Percentiles rank a stretch among this genome's conserved stretches.
Conservation (phyloP, 1,284 basidiomycete species). For the Caloboletus inedulis region DNA sequence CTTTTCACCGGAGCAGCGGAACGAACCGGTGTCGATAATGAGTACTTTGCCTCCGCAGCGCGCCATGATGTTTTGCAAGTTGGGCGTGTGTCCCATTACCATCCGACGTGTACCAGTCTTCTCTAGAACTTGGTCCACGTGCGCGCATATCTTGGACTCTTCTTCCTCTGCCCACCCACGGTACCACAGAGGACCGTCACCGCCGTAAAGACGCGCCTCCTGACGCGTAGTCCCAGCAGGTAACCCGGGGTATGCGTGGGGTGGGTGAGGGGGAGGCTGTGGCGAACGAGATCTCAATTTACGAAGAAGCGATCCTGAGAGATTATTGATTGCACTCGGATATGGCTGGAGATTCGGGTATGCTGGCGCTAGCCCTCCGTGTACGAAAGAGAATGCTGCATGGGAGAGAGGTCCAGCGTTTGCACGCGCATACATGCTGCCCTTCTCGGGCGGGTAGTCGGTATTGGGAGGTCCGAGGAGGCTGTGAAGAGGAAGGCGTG, state of each 20-base stretch:
- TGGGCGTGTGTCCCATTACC: slow-evolving; percentile 94
- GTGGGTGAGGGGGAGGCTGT: slow-evolving; percentile 77
- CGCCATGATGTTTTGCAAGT: slow-evolving; percentile 79
- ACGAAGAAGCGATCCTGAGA: slow-evolving; percentile 63
- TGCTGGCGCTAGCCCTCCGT: slow-evolving; percentile 78
- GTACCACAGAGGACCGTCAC: slow-evolving; percentile 87
- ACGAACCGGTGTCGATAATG: slow-evolving; percentile 80
- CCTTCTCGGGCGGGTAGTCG: slow-evolving; percentile 54
- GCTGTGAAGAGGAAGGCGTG: slow-evolving; percentile 75
- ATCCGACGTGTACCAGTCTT: slow-evolving; percentile 79
- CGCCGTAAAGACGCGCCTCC: slow-evolving; percentile 69
- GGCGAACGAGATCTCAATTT: slow-evolving; percentile 56
- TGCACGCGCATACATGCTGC: slow-evolving; percentile 34
- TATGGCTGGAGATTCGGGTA: slow-evolving; percentile 74
- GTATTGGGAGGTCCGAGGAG: slow-evolving; percentile 67
- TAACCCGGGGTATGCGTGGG: slow-evolving; percentile 73
- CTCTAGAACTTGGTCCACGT: slow-evolving; percentile 66
- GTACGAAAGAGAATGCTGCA: slow-evolving; percentile 81
- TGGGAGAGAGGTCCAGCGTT: slow-evolving; percentile 57
- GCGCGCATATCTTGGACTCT: slow-evolving; percentile 65
- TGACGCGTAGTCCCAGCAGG: slow-evolving; percentile 62
- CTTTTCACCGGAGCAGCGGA: neutral
- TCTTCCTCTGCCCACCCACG: slow-evolving; percentile 80
- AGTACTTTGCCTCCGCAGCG: slow-evolving; percentile 85
- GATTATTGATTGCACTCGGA: slow-evolving; percentile 74